phyloP scores from a whole-genome alignment of 306 rosid species.

The Castanea crenata region DNA sequence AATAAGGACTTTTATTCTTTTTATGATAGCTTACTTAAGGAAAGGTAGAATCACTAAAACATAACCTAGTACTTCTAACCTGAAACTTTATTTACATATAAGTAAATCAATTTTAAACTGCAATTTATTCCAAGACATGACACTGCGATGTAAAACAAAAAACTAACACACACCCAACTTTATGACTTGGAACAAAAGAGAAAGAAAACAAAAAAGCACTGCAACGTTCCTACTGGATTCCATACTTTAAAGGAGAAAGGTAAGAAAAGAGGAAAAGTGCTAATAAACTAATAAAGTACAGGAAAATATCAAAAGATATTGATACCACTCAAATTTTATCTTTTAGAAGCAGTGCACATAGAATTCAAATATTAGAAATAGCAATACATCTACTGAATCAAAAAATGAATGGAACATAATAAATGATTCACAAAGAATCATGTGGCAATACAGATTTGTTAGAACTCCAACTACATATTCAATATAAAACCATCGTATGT shows the following conservation, averaged over 20 bases:
- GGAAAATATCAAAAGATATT: background rate
- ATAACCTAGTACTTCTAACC: background rate
- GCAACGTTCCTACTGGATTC: slow-evolving; percentile 21
- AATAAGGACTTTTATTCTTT: too few species aligned
- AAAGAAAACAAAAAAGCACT: slow-evolving; percentile 6
- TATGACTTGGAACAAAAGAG: slow-evolving; percentile 16
- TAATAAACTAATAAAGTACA: slow-evolving; percentile 27
- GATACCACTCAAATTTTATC: slow-evolving; percentile 8
- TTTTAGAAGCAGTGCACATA: slow-evolving; percentile 17
- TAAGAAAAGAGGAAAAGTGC: slow-evolving; percentile 14
- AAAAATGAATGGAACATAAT: background rate
- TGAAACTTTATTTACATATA: background rate
- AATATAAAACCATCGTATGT: background rate
- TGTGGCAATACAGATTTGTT: background rate
- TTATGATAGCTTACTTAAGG: too few species aligned
- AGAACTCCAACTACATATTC: background rate
- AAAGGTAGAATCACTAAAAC: background rate
- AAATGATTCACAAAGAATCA: background rate
- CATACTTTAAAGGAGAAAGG: slow-evolving; percentile 24
- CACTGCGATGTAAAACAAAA: background rate
- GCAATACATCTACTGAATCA: background rate
- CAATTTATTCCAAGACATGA: background rate
- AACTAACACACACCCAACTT: background rate
- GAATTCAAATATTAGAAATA: background rate
- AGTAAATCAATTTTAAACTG: background rate